Evolutionary conservation across 164 flowering plant genomes (phyloP).

Genomic region (Vitis riparia): DNA sequence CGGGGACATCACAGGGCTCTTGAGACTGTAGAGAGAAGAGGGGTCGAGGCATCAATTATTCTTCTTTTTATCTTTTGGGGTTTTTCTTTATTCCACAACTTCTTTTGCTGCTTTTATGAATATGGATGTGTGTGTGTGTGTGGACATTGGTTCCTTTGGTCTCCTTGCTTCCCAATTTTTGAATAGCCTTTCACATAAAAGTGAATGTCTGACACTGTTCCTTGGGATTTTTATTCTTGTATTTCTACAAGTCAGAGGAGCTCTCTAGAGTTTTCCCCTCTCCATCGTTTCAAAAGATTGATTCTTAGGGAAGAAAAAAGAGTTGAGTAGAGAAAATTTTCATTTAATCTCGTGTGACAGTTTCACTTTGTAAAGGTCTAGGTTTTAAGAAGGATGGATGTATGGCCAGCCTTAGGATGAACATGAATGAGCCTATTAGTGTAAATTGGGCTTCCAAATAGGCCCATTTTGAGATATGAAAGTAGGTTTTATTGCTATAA

Average conservation of each 20-base stretch:
- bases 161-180: constrained; percentile 12
- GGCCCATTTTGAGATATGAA: no score
- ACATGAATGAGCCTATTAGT: no score
- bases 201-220: constrained; percentile 13
- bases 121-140: constrained; percentile 17
- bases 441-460: no score
- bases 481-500: no score
- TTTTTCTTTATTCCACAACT: constrained; percentile 41
- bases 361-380: no score
- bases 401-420: no score
- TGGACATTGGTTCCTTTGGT: constrained; percentile 29
- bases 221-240: constrained; percentile 15
- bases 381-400: no score
- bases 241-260: background rate
- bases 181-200: constrained; percentile 17
- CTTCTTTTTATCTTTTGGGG: constrained; percentile 6
- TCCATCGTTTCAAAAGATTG: no score
- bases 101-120: constrained; percentile 30
- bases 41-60: constrained; percentile 18
- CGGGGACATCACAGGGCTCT: background rate
- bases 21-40: background rate
- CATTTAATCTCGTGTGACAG: no score
- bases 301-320: no score
- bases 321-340: no score
- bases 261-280: background rate